A percentile compares a stretch with the other conserved stretches of the same genome.
phyloP scores from a whole-genome alignment of 192 early-diverging fungal genomes.

The Diversispora epigaea region DNA sequence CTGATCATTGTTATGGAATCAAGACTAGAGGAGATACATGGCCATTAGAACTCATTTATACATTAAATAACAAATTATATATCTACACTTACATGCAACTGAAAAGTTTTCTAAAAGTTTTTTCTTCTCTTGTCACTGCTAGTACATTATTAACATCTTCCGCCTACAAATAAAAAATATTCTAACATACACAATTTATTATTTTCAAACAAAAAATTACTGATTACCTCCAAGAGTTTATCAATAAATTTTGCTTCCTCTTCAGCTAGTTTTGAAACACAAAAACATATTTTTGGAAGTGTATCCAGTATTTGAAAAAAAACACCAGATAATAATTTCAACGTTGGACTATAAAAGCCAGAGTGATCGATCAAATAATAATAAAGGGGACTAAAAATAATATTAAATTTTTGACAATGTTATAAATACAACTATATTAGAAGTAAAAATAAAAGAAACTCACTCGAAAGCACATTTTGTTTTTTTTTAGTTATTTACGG shows the following conservation, averaged over 20 bases:
- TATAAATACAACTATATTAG: constrained; percentile 19
- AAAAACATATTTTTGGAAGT: constrained; percentile 25
- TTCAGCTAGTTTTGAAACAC: constrained; percentile 26
- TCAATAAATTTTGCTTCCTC: constrained; percentile 24
- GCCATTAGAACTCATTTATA: constrained; percentile 20
- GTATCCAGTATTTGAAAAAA: constrained; percentile 19
- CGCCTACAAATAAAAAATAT: constrained; percentile 30
- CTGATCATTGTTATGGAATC: constrained; percentile 31
- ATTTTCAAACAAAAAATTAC: constrained; percentile 14
- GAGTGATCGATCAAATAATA: constrained; percentile 31
- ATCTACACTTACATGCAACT: constrained; percentile 25
- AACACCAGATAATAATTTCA: constrained; percentile 16
- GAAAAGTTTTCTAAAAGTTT: constrained; percentile 25
- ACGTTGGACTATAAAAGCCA: constrained; percentile 11
- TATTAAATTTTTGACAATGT: constrained; percentile 11
- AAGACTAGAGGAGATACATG: too few relatives aligned
- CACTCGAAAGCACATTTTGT: constrained; percentile 6
- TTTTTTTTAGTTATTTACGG: neutral
- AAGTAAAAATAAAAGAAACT: constrained; percentile 24
- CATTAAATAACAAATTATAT: constrained; percentile 22
- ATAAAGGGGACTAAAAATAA: constrained; percentile 21
- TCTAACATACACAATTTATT: constrained; percentile 9
- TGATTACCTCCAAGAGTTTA: constrained; percentile 25
- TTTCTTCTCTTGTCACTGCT: neutral
- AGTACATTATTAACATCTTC: constrained; percentile 17